Evolutionary conservation across 345 rosid species (phyloP), one percentile per base, ranked within the genome.

Genomic region (Salix exigua): DNA sequence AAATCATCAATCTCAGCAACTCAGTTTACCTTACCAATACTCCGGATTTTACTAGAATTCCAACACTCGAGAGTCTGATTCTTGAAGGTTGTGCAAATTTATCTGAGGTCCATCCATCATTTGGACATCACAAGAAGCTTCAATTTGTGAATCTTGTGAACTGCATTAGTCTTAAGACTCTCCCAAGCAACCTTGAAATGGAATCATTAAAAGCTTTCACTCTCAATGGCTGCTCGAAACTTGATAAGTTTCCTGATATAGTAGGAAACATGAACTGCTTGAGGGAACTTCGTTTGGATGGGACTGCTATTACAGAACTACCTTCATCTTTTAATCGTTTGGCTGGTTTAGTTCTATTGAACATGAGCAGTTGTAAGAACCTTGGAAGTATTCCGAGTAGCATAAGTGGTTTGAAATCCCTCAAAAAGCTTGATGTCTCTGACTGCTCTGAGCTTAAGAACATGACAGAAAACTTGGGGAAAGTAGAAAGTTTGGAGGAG

Each of bases 121-220:
- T 84, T 30, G 80, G 78, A 55, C 31, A 11, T 40, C 82, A 78
- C 6, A 69, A 75, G 17, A 66, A 40, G 35, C 82, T 87, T 16
- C 44, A 12, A 5, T 5, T 35, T 4, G 18, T 87, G 66, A 73
- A 71, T 65, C 51, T 87, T 40, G 79, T 40, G 71, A 51, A 44
- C 2, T 87, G 90, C 75, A 60, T 18, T 18, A 79, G 76, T 16
- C 85, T 84, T 10, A 55, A 13, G n/a, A 70, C 30, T 48, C 72
- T 87, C 60, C 85, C 88, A 7, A 77, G 60, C 33, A 28, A 21
- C 42, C 75, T 83, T 19, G 14, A 68, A 46, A 66, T 85, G 83
- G 73, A 70, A 58, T 79, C 82, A 18, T 84, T 83, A 2, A 51
- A 46, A 26, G 4, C 17, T 17, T 76, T 77, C 58, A 60, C 25